A percentile compares a stretch with the other conserved stretches of the same genome.
Conservation (phyloP, 352 stramenopile genomes). For the Phytophthora foliorum region DNA sequence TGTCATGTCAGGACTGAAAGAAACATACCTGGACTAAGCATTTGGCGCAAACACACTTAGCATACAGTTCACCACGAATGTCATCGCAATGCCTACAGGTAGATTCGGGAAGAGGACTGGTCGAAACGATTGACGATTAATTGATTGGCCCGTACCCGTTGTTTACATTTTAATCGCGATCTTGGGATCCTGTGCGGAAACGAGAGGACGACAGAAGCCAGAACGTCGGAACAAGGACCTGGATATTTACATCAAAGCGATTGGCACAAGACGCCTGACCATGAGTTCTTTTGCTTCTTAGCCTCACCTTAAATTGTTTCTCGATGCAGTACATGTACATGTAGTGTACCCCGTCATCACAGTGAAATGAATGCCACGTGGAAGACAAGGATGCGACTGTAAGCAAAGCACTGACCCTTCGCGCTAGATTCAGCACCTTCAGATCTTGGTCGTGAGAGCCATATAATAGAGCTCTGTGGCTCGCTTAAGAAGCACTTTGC, state of each 20-base stretch:
- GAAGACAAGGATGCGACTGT: too few species aligned
- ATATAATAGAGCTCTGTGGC: too few species aligned
- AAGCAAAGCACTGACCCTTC: too few species aligned
- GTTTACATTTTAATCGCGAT: constrained; percentile 6
- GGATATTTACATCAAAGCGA: not conserved
- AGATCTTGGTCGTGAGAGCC: too few species aligned
- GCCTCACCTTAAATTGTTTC: too few species aligned
- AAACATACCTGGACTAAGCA: not conserved
- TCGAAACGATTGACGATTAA: not conserved
- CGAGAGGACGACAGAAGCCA: constrained; percentile 20
- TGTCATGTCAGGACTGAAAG: not conserved
- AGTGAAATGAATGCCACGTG: too few species aligned
- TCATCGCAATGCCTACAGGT: constrained; percentile 18
- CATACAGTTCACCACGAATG: constrained; percentile 16
- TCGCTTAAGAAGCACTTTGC: not conserved
- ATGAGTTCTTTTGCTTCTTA: too few species aligned
- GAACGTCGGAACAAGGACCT: constrained; percentile 19
- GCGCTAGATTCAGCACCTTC: too few species aligned
- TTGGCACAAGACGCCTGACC: not conserved
- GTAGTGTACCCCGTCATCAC: too few species aligned
- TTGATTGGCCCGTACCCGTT: not conserved
- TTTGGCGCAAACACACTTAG: not conserved
- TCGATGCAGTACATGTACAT: too few species aligned
- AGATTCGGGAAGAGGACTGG: constrained; percentile 6
- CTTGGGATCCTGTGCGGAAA: constrained; percentile 20